phyloP scores from a whole-genome alignment of 225 moss, liverwort and hornwort genomes.

The Anthoceros angustus region DNA sequence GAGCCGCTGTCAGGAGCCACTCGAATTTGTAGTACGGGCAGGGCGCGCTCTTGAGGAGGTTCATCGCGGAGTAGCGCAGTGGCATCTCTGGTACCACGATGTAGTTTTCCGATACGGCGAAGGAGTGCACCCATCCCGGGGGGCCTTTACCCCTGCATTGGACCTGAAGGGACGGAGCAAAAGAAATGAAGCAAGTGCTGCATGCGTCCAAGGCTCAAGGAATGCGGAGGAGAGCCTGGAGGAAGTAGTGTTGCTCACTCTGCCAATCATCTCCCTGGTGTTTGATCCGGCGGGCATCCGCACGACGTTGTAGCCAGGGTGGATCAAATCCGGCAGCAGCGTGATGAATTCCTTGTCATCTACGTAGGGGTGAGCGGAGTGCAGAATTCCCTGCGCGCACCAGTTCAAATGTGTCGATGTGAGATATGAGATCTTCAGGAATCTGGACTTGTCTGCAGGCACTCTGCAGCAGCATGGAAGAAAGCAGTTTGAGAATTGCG shows the following conservation, averaged over 20 bases:
- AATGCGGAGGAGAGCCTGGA: neutral
- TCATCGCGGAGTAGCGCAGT: conserved; percentile 19
- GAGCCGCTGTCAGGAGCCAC: conserved; percentile 21
- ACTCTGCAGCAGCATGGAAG: too few relatives aligned
- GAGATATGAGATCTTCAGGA: neutral
- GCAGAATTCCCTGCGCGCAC: conserved; percentile 14
- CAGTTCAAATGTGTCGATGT: neutral
- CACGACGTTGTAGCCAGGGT: conserved; percentile 23
- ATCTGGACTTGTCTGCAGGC: neutral
- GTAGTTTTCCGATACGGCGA: conserved; percentile 27
- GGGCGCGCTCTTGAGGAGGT: conserved; percentile 21
- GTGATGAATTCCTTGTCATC: conserved; percentile 19
- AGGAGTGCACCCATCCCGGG: conserved; percentile 30
- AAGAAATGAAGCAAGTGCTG: neutral
- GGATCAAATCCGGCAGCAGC: conserved; percentile 21
- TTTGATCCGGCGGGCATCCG: conserved; percentile 18
- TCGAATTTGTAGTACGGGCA: conserved; percentile 29
- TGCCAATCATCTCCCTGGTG: conserved; percentile 15
- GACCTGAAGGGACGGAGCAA: neutral
- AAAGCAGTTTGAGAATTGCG: neutral
- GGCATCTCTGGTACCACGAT: conserved; percentile 24
- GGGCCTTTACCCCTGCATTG: conserved; percentile 15
- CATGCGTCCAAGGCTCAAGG: neutral
- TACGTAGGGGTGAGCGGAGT: conserved; percentile 23
- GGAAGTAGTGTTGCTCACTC: neutral